Evolutionary conservation across 2,329 filamentous ascomycete genomes (phyloP).

Genomic region (Ceratocystis colombiana): DNA sequence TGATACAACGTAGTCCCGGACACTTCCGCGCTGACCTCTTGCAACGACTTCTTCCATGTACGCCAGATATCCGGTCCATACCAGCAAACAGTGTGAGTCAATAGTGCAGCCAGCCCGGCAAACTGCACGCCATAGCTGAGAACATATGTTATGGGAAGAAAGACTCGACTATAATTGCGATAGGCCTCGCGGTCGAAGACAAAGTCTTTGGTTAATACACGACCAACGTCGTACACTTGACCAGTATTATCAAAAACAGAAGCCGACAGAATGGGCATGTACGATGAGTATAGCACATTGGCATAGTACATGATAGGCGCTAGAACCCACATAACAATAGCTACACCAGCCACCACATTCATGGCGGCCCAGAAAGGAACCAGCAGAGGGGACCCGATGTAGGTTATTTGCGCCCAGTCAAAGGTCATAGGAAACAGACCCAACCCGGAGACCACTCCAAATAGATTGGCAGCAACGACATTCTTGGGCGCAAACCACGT

Average conservation of each 20-base stretch:
- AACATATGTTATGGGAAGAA: conserved; percentile 77
- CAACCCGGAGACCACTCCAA: conserved; percentile 74
- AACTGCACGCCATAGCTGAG: conserved; percentile 81
- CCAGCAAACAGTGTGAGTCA: conserved; percentile 76
- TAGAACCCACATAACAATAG: conserved; percentile 75
- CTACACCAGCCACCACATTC: conserved; percentile 70
- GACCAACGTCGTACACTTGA: conserved; percentile 68
- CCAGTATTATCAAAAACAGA: conserved; percentile 80
- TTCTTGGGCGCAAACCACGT: conserved; percentile 84
- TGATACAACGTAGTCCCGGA: conserved; percentile 43
- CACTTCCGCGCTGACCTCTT: conserved; percentile 46
- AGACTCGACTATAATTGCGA: conserved; percentile 70
- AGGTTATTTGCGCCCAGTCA: conserved; percentile 83
- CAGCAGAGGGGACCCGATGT: conserved; percentile 74
- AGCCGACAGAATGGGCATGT: conserved; percentile 76
- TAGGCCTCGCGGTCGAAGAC: conserved; percentile 70
- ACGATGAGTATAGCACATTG: conserved; percentile 70
- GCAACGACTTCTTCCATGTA: conserved; percentile 61
- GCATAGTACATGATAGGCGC: conserved; percentile 72
- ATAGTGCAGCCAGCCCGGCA: conserved; percentile 64
- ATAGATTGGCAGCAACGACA: conserved; percentile 76
- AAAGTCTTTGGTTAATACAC: conserved; percentile 67
- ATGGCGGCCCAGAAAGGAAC: conserved; percentile 80
- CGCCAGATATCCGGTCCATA: conserved; percentile 72
- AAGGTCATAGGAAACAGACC: conserved; percentile 79